A percentile compares a stretch with the other conserved stretches of the same genome.
Evolutionary conservation across 345 rosid genomes (phyloP).

Genomic region (Cardamine resedifolia): DNA sequence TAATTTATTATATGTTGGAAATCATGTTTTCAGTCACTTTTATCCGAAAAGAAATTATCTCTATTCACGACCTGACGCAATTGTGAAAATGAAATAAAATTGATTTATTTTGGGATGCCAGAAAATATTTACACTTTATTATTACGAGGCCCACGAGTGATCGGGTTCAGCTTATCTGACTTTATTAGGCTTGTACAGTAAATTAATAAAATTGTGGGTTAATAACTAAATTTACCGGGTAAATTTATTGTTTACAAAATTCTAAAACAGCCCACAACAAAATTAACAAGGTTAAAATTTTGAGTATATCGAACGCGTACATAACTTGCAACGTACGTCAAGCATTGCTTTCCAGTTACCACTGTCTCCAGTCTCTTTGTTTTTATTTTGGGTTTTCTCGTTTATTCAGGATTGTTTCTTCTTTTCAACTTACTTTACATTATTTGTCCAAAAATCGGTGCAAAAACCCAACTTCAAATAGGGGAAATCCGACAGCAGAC

Average conservation of each 20-base stretch:
- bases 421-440: background rate
- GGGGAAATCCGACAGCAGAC: background rate
- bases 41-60: background rate
- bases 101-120: background rate
- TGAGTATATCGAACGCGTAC: constrained; percentile 44
- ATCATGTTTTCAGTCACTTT: background rate
- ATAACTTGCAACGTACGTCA: constrained; percentile 41
- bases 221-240: background rate
- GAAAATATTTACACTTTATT: background rate
- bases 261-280: background rate
- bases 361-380: background rate
- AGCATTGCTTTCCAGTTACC: background rate
- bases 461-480: background rate
- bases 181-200: constrained; percentile 8
- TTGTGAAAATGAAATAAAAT: background rate
- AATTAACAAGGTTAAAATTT: constrained; percentile 14
- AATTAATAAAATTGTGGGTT: background rate
- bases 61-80: background rate
- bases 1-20: background rate
- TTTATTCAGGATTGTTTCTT: background rate
- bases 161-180: background rate
- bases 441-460: background rate
- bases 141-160: background rate
- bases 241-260: background rate
- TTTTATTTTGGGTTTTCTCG: background rate